Base-by-base conservation (phyloP, 2,329 filamentous ascomycete genomes). In the Boeremia lycopersici region DNA sequence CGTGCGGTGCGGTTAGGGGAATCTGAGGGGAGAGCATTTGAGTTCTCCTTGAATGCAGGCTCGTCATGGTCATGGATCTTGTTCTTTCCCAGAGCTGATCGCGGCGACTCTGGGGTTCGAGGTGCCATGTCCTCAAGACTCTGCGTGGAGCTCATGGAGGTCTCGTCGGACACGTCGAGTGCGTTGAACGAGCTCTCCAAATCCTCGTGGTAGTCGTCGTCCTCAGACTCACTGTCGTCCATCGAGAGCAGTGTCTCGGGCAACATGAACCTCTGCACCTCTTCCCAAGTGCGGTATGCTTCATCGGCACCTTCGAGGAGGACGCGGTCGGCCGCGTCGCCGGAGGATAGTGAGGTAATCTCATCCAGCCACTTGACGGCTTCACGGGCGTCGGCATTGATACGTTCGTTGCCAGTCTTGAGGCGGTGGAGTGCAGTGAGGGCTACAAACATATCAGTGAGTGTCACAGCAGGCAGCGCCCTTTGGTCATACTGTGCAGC, bases 311-410 rank as follows among this genome's bases (percentile, higher is more conserved):
- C 80, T 60, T 82, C 78, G 43, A 82, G 70, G 43, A 78, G 73
- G 47, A 81, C 77, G 23, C 67, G 65, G 53, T 67, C 64, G 36
- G 65, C 64, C 7, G 62, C 59, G 29, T 68, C 65, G 49, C 73
- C 69, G 39, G 76, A 63, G 34, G 78, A 74, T 35, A 74, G 72
- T 31, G 77, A 78, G n/a, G 79, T 82, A 50, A 79, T 77, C 30
- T 81, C 76, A 62, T 82, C 80, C 42, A 82, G 75, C 80, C 80
- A 82, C 58, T 77, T 73, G 41, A 82, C 72, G 38, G 79, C 79
- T 58, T 81, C 79, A 57, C 74, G 75, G 46, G 79, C 77, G 56
- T 81, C 79, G 49, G 74, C 68, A 43, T 75, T 75, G 63, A 78
- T 70, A 47, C 76, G 76, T 47, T 75, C 76, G 48, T 63, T 74